These are phyloP conservation scores for Lactarius indigo DNA, from an alignment of 768 basidiomycete genomes.

Conservation along the genomic window DNA sequence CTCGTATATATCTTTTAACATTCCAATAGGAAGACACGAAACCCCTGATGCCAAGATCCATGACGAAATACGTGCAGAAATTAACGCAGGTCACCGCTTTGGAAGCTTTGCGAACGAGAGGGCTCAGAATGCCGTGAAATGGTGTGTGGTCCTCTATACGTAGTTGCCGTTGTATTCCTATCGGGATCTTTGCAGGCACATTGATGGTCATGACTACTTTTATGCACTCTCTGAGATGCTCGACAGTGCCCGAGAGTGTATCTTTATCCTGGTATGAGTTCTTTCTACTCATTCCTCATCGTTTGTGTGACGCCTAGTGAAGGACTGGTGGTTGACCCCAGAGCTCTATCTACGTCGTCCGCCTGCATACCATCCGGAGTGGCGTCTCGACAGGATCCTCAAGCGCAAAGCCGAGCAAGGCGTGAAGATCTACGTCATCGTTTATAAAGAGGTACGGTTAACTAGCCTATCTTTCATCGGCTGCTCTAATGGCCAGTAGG, in stretches of 20 bases:
- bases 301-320: background rate
- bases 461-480: background rate
- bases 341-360: constrained; percentile 94
- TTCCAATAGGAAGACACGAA: constrained; percentile 58
- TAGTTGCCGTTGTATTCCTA: background rate
- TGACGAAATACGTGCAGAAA: constrained; percentile 70
- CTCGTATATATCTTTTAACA: background rate
- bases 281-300: background rate
- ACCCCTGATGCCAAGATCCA: constrained; percentile 64
- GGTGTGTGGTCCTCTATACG: constrained; percentile 42
- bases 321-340: constrained; percentile 95
- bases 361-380: constrained; percentile 79
- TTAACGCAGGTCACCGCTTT: constrained; percentile 79
- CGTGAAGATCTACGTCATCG: constrained; percentile 85
- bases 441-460: constrained; percentile 85
- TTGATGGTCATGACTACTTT: constrained; percentile 97
- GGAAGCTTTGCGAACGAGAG: constrained; percentile 77
- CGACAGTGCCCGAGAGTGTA: constrained; percentile 74
- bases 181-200: constrained; percentile 49
- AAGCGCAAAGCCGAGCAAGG: constrained; percentile 88
- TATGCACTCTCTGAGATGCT: constrained; percentile 90
- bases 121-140: constrained; percentile 73
- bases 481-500: constrained; percentile 37
- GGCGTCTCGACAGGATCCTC: constrained; percentile 82
- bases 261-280: constrained; percentile 73